phyloP scores from a whole-genome alignment of 73 alveolate genomes.

The Chromera velia region DNA sequence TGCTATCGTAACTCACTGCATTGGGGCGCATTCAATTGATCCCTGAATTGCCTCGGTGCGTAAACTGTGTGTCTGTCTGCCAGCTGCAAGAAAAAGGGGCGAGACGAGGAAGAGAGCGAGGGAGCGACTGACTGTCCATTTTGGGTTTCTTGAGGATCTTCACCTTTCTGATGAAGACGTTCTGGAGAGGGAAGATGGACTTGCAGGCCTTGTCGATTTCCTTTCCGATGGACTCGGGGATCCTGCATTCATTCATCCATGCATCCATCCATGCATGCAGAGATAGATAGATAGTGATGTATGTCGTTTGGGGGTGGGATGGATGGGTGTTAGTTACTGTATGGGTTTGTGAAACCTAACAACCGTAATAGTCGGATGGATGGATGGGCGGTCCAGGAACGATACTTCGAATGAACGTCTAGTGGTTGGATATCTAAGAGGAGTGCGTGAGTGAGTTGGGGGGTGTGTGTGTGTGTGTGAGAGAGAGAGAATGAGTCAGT shows the following conservation, averaged over 20 bases:
- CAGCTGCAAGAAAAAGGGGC: too few relatives aligned
- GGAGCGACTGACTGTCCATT: slow-evolving; percentile 63
- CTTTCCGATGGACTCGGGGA: slow-evolving; percentile 70
- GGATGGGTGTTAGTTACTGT: neutral
- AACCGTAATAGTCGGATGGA: neutral
- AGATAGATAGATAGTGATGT: neutral
- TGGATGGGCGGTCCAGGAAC: neutral
- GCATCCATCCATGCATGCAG: neutral
- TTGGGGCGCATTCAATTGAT: neutral
- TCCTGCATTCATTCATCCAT: neutral
- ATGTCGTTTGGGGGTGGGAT: neutral
- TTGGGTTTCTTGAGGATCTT: slow-evolving; percentile 80
- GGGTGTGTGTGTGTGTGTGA: too few relatives aligned
- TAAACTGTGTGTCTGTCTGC: neutral
- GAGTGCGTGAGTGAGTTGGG: too few relatives aligned
- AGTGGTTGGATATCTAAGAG: too few relatives aligned
- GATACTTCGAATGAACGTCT: neutral
- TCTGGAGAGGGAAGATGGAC: slow-evolving; percentile 76
- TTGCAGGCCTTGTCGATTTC: slow-evolving; percentile 71
- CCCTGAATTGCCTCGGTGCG: neutral
- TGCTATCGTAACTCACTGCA: neutral
- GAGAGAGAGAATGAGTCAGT: too few relatives aligned
- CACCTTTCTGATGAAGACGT: slow-evolving; percentile 70
- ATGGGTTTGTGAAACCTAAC: neutral
- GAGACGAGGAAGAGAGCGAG: too few relatives aligned